phyloP scores from a whole-genome alignment of 1,139 yeast genomes.

The Kodamaea sp. region DNA sequence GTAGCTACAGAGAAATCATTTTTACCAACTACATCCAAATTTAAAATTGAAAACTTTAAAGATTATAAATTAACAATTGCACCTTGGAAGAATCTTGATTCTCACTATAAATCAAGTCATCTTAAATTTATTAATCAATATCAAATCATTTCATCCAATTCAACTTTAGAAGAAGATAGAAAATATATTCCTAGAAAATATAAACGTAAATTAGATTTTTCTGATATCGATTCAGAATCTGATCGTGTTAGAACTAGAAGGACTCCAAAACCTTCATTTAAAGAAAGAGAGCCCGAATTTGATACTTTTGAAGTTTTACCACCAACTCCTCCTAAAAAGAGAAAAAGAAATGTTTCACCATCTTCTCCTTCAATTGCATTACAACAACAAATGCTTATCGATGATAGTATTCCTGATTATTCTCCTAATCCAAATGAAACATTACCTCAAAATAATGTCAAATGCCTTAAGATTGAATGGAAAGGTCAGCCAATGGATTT shows the following conservation, averaged over 20 bases:
- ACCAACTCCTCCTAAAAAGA: slow-evolving; percentile 21
- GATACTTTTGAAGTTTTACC: slow-evolving; percentile 12
- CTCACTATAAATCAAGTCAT: slow-evolving; percentile 45
- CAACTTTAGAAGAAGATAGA: slow-evolving; percentile 12
- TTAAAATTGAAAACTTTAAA: slow-evolving; percentile 47
- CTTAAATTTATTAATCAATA: slow-evolving; percentile 51
- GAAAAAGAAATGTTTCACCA: slow-evolving; percentile 38
- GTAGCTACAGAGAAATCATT: slow-evolving; percentile 16
- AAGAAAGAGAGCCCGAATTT: slow-evolving; percentile 9
- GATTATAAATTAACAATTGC: slow-evolving; percentile 47
- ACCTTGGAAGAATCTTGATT: slow-evolving; percentile 46
- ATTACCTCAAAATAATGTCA: slow-evolving; percentile 61
- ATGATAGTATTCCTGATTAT: slow-evolving; percentile 65
- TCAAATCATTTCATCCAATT: slow-evolving; percentile 17
- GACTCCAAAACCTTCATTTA: slow-evolving; percentile 28
- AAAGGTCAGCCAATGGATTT: slow-evolving; percentile 97
- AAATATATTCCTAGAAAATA: slow-evolving; percentile 11
- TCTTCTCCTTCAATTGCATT: slow-evolving; percentile 30
- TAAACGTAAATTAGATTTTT: slow-evolving; percentile 12
- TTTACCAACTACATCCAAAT: slow-evolving; percentile 24
- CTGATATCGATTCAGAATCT: slow-evolving; percentile 31
- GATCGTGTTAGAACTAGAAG: slow-evolving; percentile 63
- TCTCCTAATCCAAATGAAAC: slow-evolving; percentile 62
- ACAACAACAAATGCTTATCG: slow-evolving; percentile 48
- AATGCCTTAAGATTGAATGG: slow-evolving; percentile 90